phyloP scores from a whole-genome alignment of 1,284 basidiomycete genomes.

The Mycena citricolor region DNA sequence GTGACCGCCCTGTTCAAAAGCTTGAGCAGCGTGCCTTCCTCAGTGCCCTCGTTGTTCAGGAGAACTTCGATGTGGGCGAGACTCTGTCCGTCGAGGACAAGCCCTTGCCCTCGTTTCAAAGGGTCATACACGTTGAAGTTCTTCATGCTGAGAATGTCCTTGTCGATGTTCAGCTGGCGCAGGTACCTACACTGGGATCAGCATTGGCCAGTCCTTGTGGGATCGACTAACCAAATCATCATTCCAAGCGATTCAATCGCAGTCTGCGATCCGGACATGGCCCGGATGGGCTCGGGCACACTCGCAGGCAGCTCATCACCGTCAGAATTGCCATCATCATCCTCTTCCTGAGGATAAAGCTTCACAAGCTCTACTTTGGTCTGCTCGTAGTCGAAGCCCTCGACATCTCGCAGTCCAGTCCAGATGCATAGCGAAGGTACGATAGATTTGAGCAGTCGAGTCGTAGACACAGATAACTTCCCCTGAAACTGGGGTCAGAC shows the following conservation, averaged over 20 bases:
- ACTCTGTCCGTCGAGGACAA: slow-evolving; percentile 91
- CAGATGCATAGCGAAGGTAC: slow-evolving; percentile 81
- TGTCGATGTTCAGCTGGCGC: slow-evolving; percentile 89
- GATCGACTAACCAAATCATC: slow-evolving; percentile 72
- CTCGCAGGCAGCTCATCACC: slow-evolving; percentile 48
- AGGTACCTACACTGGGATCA: slow-evolving; percentile 60
- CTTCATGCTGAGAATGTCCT: slow-evolving; percentile 88
- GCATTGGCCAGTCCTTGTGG: not conserved
- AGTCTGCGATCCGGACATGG: slow-evolving; percentile 62
- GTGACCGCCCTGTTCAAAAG: slow-evolving; percentile 85
- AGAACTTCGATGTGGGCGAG: slow-evolving; percentile 93
- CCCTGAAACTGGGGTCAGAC: slow-evolving; percentile 7
- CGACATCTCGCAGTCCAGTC: slow-evolving; percentile 81
- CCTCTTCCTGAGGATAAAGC: slow-evolving; percentile 58
- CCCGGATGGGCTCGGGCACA: slow-evolving; percentile 75
- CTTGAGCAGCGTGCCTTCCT: slow-evolving; percentile 84
- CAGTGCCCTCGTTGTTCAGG: slow-evolving; percentile 87
- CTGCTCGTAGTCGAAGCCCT: slow-evolving; percentile 76
- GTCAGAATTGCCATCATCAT: slow-evolving; percentile 49
- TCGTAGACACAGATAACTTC: slow-evolving; percentile 72
- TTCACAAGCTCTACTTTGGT: slow-evolving; percentile 71
- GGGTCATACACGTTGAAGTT: slow-evolving; percentile 98
- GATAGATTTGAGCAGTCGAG: slow-evolving; percentile 76
- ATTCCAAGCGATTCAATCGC: slow-evolving; percentile 85
- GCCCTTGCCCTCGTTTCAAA: slow-evolving; percentile 79